These are phyloP conservation scores for Penicillium rolfsii DNA, from an alignment of 2,329 filamentous ascomycete genomes.

Conservation along the genomic window DNA sequence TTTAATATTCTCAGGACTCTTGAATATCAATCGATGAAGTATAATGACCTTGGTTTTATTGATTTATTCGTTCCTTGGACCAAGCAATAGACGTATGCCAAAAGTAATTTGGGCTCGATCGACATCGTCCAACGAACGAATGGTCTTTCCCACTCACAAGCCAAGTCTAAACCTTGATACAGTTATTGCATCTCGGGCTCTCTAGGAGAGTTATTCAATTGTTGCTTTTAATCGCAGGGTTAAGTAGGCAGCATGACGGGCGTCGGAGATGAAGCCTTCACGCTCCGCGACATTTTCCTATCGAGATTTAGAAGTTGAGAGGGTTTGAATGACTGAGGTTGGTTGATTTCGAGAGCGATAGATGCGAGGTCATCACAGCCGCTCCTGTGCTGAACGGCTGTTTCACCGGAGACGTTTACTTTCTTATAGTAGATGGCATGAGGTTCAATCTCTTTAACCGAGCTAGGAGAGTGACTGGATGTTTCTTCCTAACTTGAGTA, in stretches of 20 bases:
- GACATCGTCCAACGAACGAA: not conserved
- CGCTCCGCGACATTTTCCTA: not conserved
- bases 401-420: too few species aligned
- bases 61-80: not conserved
- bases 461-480: not conserved
- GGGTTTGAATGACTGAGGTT: too few species aligned
- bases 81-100: not conserved
- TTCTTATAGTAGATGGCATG: not conserved
- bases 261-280: not conserved
- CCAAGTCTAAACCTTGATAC: not conserved
- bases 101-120: not conserved
- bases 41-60: not conserved
- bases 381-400: too few species aligned
- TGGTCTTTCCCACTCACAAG: not conserved
- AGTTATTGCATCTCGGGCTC: not conserved
- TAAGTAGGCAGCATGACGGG: not conserved
- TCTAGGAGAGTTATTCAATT: too few species aligned
- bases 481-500: not conserved
- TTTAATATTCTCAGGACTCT: too few species aligned
- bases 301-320: too few species aligned
- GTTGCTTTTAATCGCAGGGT: not conserved
- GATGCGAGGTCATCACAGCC: too few species aligned
- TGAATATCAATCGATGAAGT: too few species aligned
- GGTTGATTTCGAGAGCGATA: too few species aligned
- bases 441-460: not conserved